These are phyloP conservation scores for Mucor sp. DNA, from an alignment of 371 early-diverging fungal genomes.

Conservation along the genomic window DNA sequence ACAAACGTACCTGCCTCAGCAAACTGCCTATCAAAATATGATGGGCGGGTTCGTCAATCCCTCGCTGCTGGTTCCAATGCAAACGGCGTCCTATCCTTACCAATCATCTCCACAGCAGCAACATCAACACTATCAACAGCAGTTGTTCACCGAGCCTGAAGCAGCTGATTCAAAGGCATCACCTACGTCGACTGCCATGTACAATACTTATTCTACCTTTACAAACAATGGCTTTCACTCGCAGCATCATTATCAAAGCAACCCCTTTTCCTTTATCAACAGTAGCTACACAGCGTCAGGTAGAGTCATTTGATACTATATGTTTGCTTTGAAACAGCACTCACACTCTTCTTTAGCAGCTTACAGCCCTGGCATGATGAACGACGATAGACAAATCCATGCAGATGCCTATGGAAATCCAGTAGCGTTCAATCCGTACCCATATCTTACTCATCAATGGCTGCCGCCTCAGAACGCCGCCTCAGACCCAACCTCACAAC, in stretches of 20 bases:
- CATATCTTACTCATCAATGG: not conserved
- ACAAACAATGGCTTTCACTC: not conserved
- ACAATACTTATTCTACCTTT: not conserved
- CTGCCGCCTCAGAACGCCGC: not conserved
- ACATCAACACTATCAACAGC: not conserved
- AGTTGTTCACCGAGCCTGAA: not conserved
- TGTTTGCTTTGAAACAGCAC: not conserved
- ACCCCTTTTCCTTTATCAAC: not conserved
- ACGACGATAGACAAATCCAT: not conserved
- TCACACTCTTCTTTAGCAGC: not conserved
- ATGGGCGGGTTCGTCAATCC: not conserved
- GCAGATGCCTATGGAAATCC: not conserved
- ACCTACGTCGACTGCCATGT: not conserved
- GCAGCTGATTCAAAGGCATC: not conserved
- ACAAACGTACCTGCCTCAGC: slow-evolving; percentile 8
- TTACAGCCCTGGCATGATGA: not conserved
- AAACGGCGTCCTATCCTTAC: not conserved
- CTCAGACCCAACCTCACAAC: not conserved
- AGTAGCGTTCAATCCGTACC: not conserved
- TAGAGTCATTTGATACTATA: not conserved
- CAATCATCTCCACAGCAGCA: not conserved
- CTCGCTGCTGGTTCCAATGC: not conserved
- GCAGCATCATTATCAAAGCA: not conserved
- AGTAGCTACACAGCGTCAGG: not conserved
- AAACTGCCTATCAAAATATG: not conserved